Percentiles rank a stretch among this genome's conserved stretches.
Evolutionary conservation across 768 basidiomycete species (phyloP).

Genomic region (Psilocybe subaeruginosa): DNA sequence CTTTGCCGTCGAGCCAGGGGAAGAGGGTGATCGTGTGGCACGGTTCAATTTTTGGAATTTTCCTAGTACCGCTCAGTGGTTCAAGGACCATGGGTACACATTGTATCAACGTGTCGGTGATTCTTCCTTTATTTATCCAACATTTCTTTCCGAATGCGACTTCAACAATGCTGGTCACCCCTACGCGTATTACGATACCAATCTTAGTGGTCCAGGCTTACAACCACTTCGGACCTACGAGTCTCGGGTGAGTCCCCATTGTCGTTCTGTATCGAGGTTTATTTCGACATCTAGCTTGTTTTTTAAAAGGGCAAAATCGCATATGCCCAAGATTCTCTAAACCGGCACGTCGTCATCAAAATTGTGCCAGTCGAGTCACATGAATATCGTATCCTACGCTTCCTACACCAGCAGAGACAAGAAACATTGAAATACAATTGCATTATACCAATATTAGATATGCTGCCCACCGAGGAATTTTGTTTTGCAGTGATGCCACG

Average conservation of each 20-base stretch:
- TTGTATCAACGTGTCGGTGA: not conserved
- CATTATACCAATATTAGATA: conserved; percentile 1
- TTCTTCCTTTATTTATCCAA: not conserved
- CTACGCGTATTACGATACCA: not conserved
- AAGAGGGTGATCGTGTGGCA: not conserved
- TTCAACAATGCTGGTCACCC: not conserved
- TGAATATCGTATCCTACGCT: not conserved
- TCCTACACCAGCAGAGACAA: not conserved
- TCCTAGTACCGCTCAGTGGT: not conserved
- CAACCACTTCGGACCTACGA: too few species aligned
- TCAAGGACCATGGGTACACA: conserved; percentile 5
- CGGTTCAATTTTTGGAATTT: not conserved
- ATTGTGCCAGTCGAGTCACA: not conserved
- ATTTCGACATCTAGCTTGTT: too few species aligned
- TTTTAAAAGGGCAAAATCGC: not conserved
- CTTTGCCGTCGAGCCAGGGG: not conserved
- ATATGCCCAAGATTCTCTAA: not conserved
- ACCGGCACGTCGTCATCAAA: not conserved
- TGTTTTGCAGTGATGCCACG: conserved; percentile 33
- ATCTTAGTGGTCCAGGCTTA: too few species aligned
- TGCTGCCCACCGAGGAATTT: conserved; percentile 23
- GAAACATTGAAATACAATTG: not conserved
- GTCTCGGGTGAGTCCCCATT: too few species aligned
- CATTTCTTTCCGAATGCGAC: not conserved
- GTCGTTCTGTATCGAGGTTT: too few species aligned